Conservation (phyloP, 768 basidiomycete genomes). For the Phanerochaete carnosa region DNA sequence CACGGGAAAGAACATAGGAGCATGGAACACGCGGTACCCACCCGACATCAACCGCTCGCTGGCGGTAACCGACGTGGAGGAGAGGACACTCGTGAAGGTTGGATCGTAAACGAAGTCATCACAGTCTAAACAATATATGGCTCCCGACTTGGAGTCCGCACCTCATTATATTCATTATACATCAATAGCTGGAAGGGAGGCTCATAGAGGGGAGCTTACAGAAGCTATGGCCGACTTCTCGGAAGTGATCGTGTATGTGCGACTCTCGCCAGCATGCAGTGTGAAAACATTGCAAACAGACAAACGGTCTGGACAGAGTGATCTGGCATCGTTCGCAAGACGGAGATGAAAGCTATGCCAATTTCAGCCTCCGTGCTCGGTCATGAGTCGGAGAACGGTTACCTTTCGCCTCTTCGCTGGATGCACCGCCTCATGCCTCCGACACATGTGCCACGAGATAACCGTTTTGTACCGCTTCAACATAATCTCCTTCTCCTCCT, state of each 20-base stretch:
- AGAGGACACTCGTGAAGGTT: slow-evolving; percentile 43
- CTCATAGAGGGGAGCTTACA: slow-evolving; percentile 46
- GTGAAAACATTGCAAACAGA: slow-evolving; percentile 69
- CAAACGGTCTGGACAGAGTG: slow-evolving; percentile 60
- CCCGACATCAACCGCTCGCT: slow-evolving; percentile 65
- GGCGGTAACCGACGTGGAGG: slow-evolving; percentile 41
- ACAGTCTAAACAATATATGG: slow-evolving; percentile 70
- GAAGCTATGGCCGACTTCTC: slow-evolving; percentile 55
- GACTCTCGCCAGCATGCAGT: slow-evolving; percentile 65
- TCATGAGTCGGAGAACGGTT: slow-evolving; percentile 15
- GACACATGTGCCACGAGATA: slow-evolving; percentile 51
- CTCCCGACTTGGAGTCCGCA: slow-evolving; percentile 71
- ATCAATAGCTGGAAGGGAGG: neutral
- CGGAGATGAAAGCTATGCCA: slow-evolving; percentile 50
- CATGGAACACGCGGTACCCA: slow-evolving; percentile 21
- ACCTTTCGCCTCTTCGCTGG: slow-evolving; percentile 68
- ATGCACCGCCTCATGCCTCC: slow-evolving; percentile 42
- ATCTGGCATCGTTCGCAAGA: slow-evolving; percentile 58
- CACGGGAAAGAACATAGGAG: slow-evolving; percentile 12
- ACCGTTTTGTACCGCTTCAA: slow-evolving; percentile 51
- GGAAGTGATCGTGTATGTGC: slow-evolving; percentile 59
- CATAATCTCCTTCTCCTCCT: slow-evolving; percentile 28
- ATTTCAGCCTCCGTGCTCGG: neutral
- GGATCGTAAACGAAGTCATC: slow-evolving; percentile 71
- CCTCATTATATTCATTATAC: slow-evolving; percentile 38